Conservation (phyloP, 169 alveolate species). For the Cryptosporidium sp. region DNA sequence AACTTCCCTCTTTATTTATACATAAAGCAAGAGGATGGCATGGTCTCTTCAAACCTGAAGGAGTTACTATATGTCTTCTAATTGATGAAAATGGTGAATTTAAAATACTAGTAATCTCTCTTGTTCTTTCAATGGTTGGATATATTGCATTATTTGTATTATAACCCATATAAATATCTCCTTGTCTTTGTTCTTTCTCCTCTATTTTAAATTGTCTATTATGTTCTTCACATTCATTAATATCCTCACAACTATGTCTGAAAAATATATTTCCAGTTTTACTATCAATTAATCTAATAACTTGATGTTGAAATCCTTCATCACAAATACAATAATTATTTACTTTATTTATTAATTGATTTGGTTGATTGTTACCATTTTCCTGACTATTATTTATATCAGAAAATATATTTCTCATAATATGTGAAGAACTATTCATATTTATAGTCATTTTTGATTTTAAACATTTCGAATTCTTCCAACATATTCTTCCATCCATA, state of each 20-base stretch:
- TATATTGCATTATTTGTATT: conserved; percentile 59
- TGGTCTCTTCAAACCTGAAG: conserved; percentile 60
- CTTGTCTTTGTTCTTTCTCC: conserved; percentile 45
- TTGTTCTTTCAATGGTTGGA: conserved; percentile 62
- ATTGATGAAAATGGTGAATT: conserved; percentile 70
- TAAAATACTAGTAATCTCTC: conserved; percentile 33
- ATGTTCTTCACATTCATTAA: conserved; percentile 59
- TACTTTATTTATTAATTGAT: not conserved
- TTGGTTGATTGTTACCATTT: not conserved
- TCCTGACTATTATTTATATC: not conserved
- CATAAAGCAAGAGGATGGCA: conserved; percentile 81
- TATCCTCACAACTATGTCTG: conserved; percentile 72
- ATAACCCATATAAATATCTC: conserved; percentile 64
- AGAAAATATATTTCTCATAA: not conserved
- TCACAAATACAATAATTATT: conserved; percentile 45
- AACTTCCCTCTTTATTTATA: conserved; percentile 79
- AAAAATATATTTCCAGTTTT: conserved; percentile 21
- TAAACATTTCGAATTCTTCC: conserved; percentile 53
- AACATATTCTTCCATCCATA: conserved; percentile 1
- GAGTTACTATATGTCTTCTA: conserved; percentile 55
- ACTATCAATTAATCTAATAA: conserved; percentile 45
- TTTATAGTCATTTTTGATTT: not conserved
- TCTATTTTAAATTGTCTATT: conserved; percentile 46
- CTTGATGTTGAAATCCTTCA: conserved; percentile 55
- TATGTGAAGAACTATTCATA: not conserved